phyloP scores from a whole-genome alignment of 352 stramenopile species.

The Pythium sp. region DNA sequence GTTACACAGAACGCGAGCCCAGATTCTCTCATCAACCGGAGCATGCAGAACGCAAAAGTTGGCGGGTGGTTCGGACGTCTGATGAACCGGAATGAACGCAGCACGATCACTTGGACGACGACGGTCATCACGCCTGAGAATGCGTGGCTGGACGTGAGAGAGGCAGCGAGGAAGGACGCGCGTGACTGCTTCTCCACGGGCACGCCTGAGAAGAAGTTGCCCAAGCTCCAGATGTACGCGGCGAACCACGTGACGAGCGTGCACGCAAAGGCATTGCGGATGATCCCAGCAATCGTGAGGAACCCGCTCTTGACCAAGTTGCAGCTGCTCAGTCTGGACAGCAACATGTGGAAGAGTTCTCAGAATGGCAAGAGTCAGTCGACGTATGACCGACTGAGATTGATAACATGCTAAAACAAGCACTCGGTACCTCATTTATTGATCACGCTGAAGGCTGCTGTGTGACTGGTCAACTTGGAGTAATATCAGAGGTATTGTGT shows the following conservation, averaged over 20 bases:
- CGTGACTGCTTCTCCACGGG: conserved; percentile 23
- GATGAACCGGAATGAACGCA: neutral
- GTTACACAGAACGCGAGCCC: neutral
- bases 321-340: neutral
- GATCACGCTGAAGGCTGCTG: no score
- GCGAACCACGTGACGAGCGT: conserved; percentile 21
- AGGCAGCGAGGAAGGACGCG: conserved; percentile 21
- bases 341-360: no score
- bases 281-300: conserved; percentile 13
- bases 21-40: neutral
- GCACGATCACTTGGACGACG: neutral
- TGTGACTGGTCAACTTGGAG: no score
- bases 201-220: conserved; percentile 22
- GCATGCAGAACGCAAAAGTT: neutral
- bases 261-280: conserved; percentile 26
- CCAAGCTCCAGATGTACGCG: conserved; percentile 24
- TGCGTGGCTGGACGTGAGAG: neutral
- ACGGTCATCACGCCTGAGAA: neutral
- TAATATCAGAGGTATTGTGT: no score
- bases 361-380: no score
- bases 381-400: no score
- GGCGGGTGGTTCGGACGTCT: neutral
- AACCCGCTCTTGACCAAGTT: neutral
- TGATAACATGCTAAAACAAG: no score
- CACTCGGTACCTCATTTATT: no score